phyloP scores from a whole-genome alignment of 139 green algal genomes.

The Coelastrella sp. region DNA sequence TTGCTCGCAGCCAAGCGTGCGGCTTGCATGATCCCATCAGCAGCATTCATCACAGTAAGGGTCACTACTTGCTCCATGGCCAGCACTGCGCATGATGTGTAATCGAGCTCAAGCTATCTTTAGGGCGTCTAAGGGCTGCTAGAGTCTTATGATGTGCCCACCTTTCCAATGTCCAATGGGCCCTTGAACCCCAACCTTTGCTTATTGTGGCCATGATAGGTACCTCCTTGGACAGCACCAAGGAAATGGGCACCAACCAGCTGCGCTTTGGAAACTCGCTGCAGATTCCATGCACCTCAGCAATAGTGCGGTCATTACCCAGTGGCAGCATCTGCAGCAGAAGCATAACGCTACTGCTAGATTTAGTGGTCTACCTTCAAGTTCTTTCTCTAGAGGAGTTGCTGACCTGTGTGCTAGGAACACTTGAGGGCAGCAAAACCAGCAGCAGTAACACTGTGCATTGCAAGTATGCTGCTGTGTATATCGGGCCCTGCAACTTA shows the following conservation, averaged over 20 bases:
- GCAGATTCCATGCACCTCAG: conserved; percentile 1
- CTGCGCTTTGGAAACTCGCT: conserved; percentile 22
- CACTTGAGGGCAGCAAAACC: not conserved
- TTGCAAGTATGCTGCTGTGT: no score
- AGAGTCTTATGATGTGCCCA: not conserved
- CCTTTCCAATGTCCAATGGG: conserved; percentile 22
- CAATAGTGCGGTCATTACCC: not conserved
- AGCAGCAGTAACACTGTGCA: no score
- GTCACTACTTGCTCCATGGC: not conserved
- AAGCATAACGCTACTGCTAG: not conserved
- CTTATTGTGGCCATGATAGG: conserved; percentile 41
- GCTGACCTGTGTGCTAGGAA: not conserved
- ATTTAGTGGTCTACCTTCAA: not conserved
- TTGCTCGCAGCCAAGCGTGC: no score
- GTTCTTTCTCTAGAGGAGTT: not conserved
- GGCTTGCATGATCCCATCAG: no score
- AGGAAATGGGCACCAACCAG: conserved; percentile 2
- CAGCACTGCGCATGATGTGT: not conserved
- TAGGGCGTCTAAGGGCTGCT: no score
- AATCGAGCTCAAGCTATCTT: not conserved
- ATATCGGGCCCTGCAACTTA: no score
- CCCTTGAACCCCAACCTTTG: conserved; percentile 38
- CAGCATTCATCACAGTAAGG: no score
- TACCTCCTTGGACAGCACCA: conserved; percentile 33
- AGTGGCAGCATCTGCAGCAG: conserved; percentile 2